Percentiles rank a stretch among this genome's conserved stretches.
Evolutionary conservation across 2,329 filamentous ascomycete genomes (phyloP).

Genomic region (Cercospora nicotianae): DNA sequence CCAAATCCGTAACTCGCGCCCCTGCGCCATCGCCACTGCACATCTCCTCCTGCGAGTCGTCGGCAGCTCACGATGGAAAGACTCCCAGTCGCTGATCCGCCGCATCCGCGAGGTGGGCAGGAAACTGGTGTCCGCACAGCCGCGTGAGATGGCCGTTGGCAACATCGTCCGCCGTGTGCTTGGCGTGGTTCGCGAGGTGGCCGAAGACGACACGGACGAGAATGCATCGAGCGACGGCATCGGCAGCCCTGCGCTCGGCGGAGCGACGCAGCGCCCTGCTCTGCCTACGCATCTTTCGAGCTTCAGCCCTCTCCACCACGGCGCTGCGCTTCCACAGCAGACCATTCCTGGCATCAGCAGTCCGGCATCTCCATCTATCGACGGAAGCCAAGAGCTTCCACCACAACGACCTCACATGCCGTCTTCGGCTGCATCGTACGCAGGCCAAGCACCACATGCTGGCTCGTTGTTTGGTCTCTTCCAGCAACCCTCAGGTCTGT

Average conservation of each 20-base stretch:
- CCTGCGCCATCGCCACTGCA: conserved; percentile 87
- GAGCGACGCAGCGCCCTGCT: conserved; percentile 24
- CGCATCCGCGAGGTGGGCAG: conserved; percentile 77
- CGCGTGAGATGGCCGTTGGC: conserved; percentile 85
- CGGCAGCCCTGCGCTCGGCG: conserved; percentile 36
- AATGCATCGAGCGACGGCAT: conserved; percentile 58
- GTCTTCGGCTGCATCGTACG: conserved; percentile 63
- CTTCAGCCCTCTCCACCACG: conserved; percentile 50
- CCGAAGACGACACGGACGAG: conserved; percentile 70
- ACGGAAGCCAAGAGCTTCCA: conserved; percentile 14
- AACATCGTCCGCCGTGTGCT: conserved; percentile 92
- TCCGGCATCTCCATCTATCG: conserved; percentile 27
- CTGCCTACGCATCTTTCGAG: conserved; percentile 46
- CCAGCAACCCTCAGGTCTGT: conserved; percentile 48
- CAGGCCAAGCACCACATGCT: conserved; percentile 50
- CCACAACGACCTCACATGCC: conserved; percentile 60
- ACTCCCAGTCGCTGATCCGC: conserved; percentile 75
- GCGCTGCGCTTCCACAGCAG: conserved; percentile 32
- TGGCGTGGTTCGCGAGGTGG: conserved; percentile 87
- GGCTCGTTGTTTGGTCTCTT: conserved; percentile 89
- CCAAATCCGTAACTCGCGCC: conserved; percentile 83
- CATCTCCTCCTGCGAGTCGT: conserved; percentile 86
- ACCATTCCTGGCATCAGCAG: conserved; percentile 3
- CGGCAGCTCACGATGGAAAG: conserved; percentile 73
- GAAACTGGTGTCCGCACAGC: conserved; percentile 77